These are phyloP conservation scores for Amylostereum areolatum DNA, from an alignment of 1,284 basidiomycete genomes.

Conservation along the genomic window DNA sequence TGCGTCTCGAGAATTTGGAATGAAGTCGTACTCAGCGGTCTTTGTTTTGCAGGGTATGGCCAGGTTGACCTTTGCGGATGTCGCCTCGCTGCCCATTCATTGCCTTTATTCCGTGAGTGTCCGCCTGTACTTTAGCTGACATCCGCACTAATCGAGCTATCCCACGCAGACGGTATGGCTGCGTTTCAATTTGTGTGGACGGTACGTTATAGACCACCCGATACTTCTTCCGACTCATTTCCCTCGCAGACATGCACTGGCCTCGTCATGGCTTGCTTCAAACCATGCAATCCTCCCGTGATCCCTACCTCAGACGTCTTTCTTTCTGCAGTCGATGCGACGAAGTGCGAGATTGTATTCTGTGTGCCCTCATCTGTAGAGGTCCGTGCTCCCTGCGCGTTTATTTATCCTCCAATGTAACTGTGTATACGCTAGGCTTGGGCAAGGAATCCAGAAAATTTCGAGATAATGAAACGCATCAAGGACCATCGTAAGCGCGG, in stretches of 20 bases:
- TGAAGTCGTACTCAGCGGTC: not conserved
- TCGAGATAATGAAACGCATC: constrained; percentile 7
- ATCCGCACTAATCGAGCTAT: not conserved
- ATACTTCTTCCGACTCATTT: too few relatives aligned
- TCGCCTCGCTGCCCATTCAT: constrained; percentile 13
- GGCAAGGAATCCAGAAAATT: constrained; percentile 10
- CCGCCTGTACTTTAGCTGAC: too few relatives aligned
- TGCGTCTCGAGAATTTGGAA: not conserved
- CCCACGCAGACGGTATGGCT: constrained; percentile 16
- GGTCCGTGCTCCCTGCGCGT: constrained; percentile 11
- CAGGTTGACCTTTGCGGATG: constrained; percentile 14
- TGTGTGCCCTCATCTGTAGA: constrained; percentile 23
- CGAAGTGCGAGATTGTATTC: constrained; percentile 16
- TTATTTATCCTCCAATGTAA: not conserved
- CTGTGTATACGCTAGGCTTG: constrained; percentile 11
- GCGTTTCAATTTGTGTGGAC: constrained; percentile 10
- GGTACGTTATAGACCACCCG: constrained; percentile 2
- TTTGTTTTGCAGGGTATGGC: constrained; percentile 15
- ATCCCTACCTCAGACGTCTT: constrained; percentile 20
- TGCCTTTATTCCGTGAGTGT: constrained; percentile 16
- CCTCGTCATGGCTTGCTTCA: constrained; percentile 18
- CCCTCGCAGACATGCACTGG: constrained; percentile 18
- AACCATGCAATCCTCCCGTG: constrained; percentile 15
- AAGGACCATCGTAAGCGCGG: constrained; percentile 11
- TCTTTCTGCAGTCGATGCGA: constrained; percentile 13